These are phyloP conservation scores for Vigna radiata DNA, from an alignment of 306 rosid genomes.

Conservation along the genomic window DNA sequence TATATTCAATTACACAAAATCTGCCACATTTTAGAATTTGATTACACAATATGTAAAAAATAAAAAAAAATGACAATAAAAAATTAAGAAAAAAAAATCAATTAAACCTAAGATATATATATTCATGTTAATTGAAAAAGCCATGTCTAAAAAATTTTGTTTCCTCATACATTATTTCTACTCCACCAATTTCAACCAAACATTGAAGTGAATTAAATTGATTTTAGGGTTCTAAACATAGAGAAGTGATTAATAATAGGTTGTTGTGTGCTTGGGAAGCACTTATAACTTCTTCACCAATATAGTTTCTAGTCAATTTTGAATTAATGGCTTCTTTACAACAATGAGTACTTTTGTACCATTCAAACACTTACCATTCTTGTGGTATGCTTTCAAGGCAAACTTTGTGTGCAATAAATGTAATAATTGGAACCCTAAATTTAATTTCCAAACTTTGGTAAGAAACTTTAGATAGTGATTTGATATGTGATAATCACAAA, in stretches of 20 bases:
- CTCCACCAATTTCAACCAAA: not conserved
- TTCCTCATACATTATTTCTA: not conserved
- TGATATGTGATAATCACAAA: too few species aligned
- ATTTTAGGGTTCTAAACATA: not conserved
- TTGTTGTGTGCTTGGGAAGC: conserved; percentile 35
- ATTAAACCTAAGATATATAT: not conserved
- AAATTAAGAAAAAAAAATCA: too few species aligned
- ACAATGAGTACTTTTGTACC: not conserved
- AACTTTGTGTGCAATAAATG: not conserved
- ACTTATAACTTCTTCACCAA: conserved; percentile 5
- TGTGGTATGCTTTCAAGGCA: not conserved
- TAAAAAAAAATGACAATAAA: too few species aligned
- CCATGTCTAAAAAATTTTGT: too few species aligned
- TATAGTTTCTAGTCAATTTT: conserved; percentile 30
- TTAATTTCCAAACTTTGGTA: not conserved
- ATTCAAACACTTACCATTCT: not conserved
- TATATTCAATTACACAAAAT: too few species aligned
- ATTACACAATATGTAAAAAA: too few species aligned
- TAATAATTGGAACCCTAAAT: not conserved
- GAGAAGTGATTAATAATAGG: conserved; percentile 13
- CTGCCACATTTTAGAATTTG: too few species aligned
- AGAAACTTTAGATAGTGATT: not conserved
- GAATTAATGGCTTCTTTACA: conserved; percentile 23
- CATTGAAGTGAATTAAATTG: not conserved
- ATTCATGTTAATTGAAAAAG: not conserved